Evolutionary conservation across 176 grass and related monocot genomes (phyloP).

Genomic region (Melocanna baccifera): DNA sequence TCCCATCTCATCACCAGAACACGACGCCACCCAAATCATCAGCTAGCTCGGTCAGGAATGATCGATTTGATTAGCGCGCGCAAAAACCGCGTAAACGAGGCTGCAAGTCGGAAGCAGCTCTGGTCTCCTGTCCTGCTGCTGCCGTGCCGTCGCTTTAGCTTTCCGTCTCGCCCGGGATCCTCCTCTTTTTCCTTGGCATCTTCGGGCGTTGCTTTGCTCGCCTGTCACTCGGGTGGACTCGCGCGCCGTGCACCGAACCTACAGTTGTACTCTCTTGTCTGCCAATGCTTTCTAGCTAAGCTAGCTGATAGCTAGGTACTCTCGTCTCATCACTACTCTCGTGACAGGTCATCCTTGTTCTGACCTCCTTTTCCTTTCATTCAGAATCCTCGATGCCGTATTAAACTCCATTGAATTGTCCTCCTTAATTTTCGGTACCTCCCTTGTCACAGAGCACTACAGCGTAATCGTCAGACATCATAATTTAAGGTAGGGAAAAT

Average conservation of each 20-base stretch:
- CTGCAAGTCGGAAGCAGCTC: neutral
- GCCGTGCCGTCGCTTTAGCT: constrained; percentile 27
- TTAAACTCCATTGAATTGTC: neutral
- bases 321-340: no score
- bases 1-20: neutral
- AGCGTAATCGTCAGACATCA: neutral
- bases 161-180: constrained; percentile 4
- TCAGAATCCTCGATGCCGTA: neutral
- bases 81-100: neutral
- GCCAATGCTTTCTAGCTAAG: no score
- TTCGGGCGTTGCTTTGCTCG: constrained; percentile 20
- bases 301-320: no score
- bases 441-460: constrained; percentile 15
- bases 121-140: constrained; percentile 12
- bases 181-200: neutral
- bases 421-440: neutral
- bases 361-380: neutral
- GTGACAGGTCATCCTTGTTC: constrained; percentile 39
- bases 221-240: constrained; percentile 39
- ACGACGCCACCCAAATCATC: neutral
- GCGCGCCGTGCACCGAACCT: constrained; percentile 42
- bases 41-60: neutral
- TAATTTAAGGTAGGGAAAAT: neutral
- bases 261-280: constrained; percentile 27
- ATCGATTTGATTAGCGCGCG: neutral